Evolutionary conservation across 371 early-diverging fungal genomes (phyloP).

Genomic region (Actinomortierella ambigua): DNA sequence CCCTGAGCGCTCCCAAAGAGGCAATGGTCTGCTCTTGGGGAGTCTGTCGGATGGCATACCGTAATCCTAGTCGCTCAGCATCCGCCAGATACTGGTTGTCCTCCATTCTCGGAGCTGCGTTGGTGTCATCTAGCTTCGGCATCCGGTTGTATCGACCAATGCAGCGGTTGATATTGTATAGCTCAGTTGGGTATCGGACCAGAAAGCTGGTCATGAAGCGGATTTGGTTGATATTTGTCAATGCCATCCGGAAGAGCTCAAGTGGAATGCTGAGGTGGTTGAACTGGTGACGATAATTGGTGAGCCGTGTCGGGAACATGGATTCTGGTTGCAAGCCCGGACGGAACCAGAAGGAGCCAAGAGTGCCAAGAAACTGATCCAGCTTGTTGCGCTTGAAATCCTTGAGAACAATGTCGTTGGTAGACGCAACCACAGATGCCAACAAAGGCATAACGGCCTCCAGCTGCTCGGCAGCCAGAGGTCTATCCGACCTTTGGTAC

Average conservation of each 20-base stretch:
- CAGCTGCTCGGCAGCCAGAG: conserved; percentile 52
- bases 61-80: no score
- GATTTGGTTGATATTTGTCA: conserved; percentile 64
- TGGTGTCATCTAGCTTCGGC: conserved; percentile 6
- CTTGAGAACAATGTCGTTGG: conserved; percentile 62
- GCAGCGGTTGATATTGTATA: conserved; percentile 60
- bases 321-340: conserved; percentile 53
- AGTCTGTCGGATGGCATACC: no score
- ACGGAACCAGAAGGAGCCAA: conserved; percentile 68
- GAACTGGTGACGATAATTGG: conserved; percentile 28
- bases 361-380: conserved; percentile 57
- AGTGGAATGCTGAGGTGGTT: conserved; percentile 53
- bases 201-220: conserved; percentile 67
- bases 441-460: conserved; percentile 56
- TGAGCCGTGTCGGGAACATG: conserved; percentile 55
- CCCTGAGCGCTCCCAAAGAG: conserved; percentile 42
- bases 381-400: conserved; percentile 70
- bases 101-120: conserved; percentile 7
- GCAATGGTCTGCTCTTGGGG: conserved; percentile 6
- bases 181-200: conserved; percentile 60
- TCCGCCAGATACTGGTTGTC: no score
- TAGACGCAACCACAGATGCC: conserved; percentile 60
- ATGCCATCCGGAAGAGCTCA: conserved; percentile 59
- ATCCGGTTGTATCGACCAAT: conserved; percentile 29
- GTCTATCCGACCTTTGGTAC: conserved; percentile 51